These are phyloP conservation scores for Cucurbita argyrosperma DNA, from an alignment of 306 rosid genomes.

Conservation along the genomic window DNA sequence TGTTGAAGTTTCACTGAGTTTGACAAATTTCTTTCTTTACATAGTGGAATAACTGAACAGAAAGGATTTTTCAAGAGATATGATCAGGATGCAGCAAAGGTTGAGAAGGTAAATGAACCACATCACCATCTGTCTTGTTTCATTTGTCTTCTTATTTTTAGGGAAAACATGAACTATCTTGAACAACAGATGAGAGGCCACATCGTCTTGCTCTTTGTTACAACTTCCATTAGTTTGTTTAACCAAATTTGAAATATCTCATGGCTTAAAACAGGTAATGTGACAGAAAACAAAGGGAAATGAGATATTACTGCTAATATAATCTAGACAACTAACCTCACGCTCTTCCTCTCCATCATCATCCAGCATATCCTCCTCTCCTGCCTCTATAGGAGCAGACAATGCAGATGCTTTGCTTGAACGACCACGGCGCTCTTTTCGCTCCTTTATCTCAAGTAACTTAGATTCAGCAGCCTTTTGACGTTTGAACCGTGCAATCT, in stretches of 20 bases:
- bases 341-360: constrained; percentile 96
- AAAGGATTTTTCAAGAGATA: not conserved
- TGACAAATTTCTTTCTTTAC: not conserved
- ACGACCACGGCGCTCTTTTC: constrained; percentile 84
- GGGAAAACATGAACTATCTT: not conserved
- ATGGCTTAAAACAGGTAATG: not conserved
- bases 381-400: constrained; percentile 84
- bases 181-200: not conserved
- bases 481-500: constrained; percentile 84
- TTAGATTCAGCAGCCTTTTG: constrained; percentile 82
- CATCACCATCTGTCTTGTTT: not conserved
- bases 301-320: not conserved
- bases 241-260: not conserved
- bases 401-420: constrained; percentile 81
- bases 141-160: not conserved
- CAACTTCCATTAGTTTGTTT: not conserved
- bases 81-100: not conserved
- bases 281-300: not conserved
- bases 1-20: not conserved
- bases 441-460: constrained; percentile 83
- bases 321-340: constrained; percentile 37
- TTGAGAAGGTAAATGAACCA: not conserved
- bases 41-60: not conserved
- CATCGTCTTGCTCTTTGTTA: not conserved
- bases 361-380: constrained; percentile 78